Evolutionary conservation across 768 basidiomycete species (phyloP).

Genomic region (Daedaleopsis sinensis): DNA sequence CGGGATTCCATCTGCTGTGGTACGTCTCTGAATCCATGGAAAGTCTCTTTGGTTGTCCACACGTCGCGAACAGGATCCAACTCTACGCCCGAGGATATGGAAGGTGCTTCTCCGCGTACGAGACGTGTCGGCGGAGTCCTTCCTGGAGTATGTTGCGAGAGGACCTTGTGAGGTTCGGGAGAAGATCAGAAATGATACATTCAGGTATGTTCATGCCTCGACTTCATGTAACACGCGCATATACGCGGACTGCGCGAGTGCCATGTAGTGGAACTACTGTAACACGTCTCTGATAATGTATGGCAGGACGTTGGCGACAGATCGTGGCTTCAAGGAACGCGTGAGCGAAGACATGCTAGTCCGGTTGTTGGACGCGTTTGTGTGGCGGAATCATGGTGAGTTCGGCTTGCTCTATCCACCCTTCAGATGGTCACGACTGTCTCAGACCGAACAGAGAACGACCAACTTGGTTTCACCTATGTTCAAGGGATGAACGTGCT

Average conservation of each 20-base stretch:
- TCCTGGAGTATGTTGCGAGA: slow-evolving; percentile 75
- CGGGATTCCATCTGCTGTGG: slow-evolving; percentile 79
- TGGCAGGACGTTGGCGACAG: slow-evolving; percentile 87
- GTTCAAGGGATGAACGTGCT: slow-evolving; percentile 99
- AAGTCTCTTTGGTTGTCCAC: not conserved
- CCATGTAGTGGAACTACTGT: not conserved
- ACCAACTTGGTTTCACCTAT: slow-evolving; percentile 90
- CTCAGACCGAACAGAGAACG: slow-evolving; percentile 72
- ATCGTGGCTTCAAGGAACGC: slow-evolving; percentile 95
- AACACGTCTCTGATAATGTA: not conserved
- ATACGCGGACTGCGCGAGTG: not conserved
- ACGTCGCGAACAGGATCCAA: slow-evolving; percentile 58
- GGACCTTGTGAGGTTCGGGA: slow-evolving; percentile 88
- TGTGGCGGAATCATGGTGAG: slow-evolving; percentile 89
- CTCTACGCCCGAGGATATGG: slow-evolving; percentile 92
- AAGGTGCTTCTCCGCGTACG: slow-evolving; percentile 88
- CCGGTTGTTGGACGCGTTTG: slow-evolving; percentile 95
- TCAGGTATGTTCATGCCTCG: slow-evolving; percentile 56
- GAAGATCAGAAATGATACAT: slow-evolving; percentile 96
- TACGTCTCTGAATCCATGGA: slow-evolving; percentile 40
- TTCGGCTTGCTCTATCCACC: not conserved
- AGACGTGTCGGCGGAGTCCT: slow-evolving; percentile 74
- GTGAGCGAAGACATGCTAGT: slow-evolving; percentile 98
- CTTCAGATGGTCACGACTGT: not conserved
- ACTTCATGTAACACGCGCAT: too few species aligned